A percentile compares a stretch with the other conserved stretches of the same genome.
These are phyloP conservation scores for Leptomonas pyrrhocoris DNA, from an alignment of 208 protist species.

Conservation along the genomic window DNA sequence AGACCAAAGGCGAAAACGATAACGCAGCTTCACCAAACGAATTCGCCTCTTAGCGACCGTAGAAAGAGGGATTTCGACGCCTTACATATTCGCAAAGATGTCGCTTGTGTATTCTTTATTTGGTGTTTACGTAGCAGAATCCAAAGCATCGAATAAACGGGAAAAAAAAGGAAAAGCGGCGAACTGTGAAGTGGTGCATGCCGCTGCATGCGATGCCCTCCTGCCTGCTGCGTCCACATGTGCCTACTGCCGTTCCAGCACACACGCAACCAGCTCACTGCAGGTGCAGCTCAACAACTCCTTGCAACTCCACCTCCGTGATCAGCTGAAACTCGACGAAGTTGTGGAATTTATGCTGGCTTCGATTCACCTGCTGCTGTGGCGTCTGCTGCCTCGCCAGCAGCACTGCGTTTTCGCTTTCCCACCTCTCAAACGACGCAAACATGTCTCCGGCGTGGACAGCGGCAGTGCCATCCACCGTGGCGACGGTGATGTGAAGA, in stretches of 20 bases:
- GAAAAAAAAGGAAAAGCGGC: too few relatives aligned
- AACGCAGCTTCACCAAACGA: too few relatives aligned
- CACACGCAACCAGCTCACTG: neutral
- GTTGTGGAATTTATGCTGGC: slow-evolving; percentile 86
- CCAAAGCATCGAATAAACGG: too few relatives aligned
- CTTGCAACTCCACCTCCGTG: slow-evolving; percentile 18
- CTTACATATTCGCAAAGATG: too few relatives aligned
- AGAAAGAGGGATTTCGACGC: too few relatives aligned
- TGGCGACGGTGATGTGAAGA: slow-evolving; percentile 76
- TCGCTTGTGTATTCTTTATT: too few relatives aligned
- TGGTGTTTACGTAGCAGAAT: too few relatives aligned
- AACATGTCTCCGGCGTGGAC: slow-evolving; percentile 71
- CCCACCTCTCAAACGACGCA: slow-evolving; percentile 50
- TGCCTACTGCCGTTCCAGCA: neutral
- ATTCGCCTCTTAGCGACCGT: too few relatives aligned
- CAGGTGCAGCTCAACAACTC: slow-evolving; percentile 24
- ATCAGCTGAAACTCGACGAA: slow-evolving; percentile 50
- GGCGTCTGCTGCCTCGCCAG: slow-evolving; percentile 13
- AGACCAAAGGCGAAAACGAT: too few relatives aligned
- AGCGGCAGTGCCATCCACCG: slow-evolving; percentile 26
- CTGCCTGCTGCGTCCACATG: too few relatives aligned
- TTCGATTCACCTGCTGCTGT: slow-evolving; percentile 47
- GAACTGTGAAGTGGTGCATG: too few relatives aligned
- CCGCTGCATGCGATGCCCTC: too few relatives aligned
- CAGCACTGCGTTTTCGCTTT: slow-evolving; percentile 57